Conservation (phyloP, 2,329 filamentous ascomycete species). For the Hymenoscyphus infarciens region DNA sequence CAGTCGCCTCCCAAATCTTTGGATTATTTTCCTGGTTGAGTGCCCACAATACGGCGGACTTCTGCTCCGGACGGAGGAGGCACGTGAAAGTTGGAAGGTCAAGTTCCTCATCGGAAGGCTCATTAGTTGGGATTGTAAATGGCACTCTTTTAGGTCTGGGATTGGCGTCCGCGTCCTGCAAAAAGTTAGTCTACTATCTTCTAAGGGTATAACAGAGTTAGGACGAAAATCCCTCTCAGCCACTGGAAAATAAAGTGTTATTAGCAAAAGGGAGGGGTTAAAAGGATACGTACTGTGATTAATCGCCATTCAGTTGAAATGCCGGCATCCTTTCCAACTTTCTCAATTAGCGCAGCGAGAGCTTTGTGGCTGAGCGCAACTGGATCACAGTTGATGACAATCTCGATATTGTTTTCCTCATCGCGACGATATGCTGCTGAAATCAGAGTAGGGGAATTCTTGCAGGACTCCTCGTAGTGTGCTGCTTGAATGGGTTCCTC, state of each 20-base stretch:
- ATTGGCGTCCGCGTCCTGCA: background rate
- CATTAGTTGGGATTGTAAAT: background rate
- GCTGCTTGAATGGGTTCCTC: constrained; percentile 38
- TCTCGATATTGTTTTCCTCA: background rate
- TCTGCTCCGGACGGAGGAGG: background rate
- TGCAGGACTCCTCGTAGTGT: constrained; percentile 30
- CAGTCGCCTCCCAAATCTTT: constrained; percentile 40
- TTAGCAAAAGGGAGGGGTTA: background rate
- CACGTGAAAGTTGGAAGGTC: background rate
- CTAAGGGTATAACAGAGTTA: too few species aligned
- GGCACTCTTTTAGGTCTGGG: background rate
- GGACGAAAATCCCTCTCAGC: too few species aligned
- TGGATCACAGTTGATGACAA: background rate
- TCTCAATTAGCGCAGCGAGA: background rate
- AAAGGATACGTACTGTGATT: background rate
- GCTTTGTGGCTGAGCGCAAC: background rate
- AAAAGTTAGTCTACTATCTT: background rate
- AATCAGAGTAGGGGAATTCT: constrained; percentile 5
- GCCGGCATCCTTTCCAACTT: background rate
- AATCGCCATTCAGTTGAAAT: background rate
- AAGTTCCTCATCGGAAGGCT: background rate
- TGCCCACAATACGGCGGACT: too few species aligned
- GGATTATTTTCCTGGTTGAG: background rate
- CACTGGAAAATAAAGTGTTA: background rate
- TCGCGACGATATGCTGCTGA: background rate